Evolutionary conservation across 345 rosid species (phyloP).

Genomic region (Brassica incana): DNA sequence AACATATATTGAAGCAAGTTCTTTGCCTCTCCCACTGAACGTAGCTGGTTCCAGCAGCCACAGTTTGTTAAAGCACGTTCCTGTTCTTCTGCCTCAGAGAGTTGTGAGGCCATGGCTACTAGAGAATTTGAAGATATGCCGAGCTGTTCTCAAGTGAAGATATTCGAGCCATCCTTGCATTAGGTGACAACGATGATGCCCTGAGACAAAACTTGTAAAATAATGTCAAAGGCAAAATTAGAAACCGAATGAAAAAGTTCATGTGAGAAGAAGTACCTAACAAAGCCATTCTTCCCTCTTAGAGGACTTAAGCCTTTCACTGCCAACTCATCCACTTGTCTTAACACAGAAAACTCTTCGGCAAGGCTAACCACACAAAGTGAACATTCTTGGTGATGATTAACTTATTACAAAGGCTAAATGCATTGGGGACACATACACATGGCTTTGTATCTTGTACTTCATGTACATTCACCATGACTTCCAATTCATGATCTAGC

Average conservation of each 20-base stretch:
- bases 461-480: constrained; percentile 99
- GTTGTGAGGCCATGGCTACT: constrained; percentile 98
- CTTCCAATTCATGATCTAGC: constrained; percentile 97
- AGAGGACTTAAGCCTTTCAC: constrained; percentile 95
- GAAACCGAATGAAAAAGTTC: background rate
- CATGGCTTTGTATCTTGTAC: constrained; percentile 96
- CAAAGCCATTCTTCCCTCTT: constrained; percentile 86
- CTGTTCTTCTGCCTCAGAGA: constrained; percentile 95
- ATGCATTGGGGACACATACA: constrained; percentile 53
- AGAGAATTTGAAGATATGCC: constrained; percentile 90
- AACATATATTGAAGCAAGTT: constrained; percentile 93
- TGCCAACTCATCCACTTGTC: constrained; percentile 86
- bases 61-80: constrained; percentile 85
- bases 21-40: constrained; percentile 98
- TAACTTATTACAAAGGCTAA: background rate
- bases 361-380: constrained; percentile 34
- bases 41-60: constrained; percentile 97
- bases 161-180: constrained; percentile 85
- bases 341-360: constrained; percentile 84
- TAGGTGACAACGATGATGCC: constrained; percentile 93
- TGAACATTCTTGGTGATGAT: background rate
- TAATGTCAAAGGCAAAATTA: background rate
- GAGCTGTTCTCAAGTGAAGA: constrained; percentile 90
- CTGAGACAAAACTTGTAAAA: constrained; percentile 43
- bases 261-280: constrained; percentile 47